Percentiles rank a stretch among this genome's conserved stretches.
phyloP scores from a whole-genome alignment of 768 basidiomycete species.

The Suillus occidentalis region DNA sequence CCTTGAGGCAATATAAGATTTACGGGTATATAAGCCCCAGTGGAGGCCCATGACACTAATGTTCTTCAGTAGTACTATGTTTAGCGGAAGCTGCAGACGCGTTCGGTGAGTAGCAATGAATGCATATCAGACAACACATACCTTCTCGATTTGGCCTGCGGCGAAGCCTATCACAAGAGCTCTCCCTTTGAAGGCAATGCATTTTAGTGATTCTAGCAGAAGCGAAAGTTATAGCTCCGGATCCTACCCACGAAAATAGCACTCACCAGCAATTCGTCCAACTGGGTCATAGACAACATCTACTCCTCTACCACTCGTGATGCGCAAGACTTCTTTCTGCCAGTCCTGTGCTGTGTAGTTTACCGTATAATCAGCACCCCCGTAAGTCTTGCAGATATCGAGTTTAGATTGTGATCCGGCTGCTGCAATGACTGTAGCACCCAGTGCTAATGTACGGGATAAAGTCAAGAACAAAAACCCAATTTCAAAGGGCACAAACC shows the following conservation, averaged over 20 bases:
- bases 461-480: conserved; percentile 1
- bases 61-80: conserved; percentile 82
- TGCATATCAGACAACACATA: not conserved
- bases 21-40: conserved; percentile 82
- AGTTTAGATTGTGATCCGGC: conserved; percentile 80
- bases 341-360: conserved; percentile 79
- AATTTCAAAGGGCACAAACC: conserved; percentile 40
- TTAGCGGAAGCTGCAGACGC: conserved; percentile 69
- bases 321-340: conserved; percentile 85
- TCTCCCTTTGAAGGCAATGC: conserved; percentile 93
- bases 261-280: conserved; percentile 66
- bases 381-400: conserved; percentile 69
- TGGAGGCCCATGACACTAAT: conserved; percentile 80
- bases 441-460: conserved; percentile 54
- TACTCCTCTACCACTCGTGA: conserved; percentile 84
- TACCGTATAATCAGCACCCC: conserved; percentile 81
- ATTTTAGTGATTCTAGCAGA: conserved; percentile 75
- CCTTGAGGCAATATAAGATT: conserved; percentile 25
- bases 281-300: conserved; percentile 89
- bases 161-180: conserved; percentile 84
- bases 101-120: not conserved
- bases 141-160: conserved; percentile 25
- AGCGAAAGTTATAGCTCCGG: not conserved
- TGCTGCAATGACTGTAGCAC: conserved; percentile 93
- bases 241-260: not conserved